Evolutionary conservation across 2,329 filamentous ascomycete genomes (phyloP).

Genomic region (Pseudogymnoascus sp.): DNA sequence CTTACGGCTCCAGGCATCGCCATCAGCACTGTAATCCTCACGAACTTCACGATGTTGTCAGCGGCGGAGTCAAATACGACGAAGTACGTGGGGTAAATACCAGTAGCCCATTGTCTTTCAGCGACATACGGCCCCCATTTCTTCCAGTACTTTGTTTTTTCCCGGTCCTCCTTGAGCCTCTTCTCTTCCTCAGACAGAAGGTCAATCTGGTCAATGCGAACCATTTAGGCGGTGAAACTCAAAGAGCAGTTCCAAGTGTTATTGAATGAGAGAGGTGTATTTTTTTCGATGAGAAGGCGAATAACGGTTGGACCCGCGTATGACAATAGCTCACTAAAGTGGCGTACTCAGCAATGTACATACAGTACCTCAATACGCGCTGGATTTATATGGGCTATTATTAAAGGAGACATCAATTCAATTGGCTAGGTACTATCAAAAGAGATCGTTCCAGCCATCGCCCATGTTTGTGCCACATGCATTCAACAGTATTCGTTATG

Average conservation of each 20-base stretch:
- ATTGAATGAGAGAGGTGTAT: background rate
- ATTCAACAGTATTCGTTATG: background rate
- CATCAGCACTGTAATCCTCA: constrained; percentile 84
- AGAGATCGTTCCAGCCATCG: constrained; percentile 5
- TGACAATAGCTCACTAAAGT: constrained; percentile 1
- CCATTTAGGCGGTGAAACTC: constrained; percentile 50
- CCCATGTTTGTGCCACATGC: background rate
- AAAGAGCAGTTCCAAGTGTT: background rate
- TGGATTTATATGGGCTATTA: background rate
- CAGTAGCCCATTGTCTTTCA: constrained; percentile 93
- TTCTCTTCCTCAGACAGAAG: constrained; percentile 87
- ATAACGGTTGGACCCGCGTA: background rate
- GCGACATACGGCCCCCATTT: constrained; percentile 93
- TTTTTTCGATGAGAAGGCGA: background rate
- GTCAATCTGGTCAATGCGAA: constrained; percentile 80
- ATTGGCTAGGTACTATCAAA: background rate
- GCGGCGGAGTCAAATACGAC: constrained; percentile 11
- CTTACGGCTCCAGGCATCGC: constrained; percentile 93
- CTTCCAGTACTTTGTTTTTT: constrained; percentile 91
- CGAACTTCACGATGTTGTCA: constrained; percentile 49
- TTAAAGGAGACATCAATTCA: background rate
- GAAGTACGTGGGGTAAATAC: constrained; percentile 36
- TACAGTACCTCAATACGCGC: background rate
- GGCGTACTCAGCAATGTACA: background rate
- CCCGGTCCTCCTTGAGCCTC: constrained; percentile 76